Base-by-base conservation (phyloP, 768 basidiomycete genomes). In the Russula ochroleuca region DNA sequence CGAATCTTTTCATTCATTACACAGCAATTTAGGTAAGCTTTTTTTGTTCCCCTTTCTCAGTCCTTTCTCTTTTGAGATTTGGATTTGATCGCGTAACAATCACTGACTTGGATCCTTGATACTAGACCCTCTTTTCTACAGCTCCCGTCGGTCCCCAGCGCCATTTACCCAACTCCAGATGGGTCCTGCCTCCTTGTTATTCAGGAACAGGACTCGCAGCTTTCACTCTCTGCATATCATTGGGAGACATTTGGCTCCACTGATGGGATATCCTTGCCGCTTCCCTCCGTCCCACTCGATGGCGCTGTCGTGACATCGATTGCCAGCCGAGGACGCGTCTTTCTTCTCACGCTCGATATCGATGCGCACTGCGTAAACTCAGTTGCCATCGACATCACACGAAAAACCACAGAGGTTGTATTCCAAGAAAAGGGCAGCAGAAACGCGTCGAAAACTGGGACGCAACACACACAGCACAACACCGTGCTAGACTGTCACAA, bases 171-270 rank as follows among this genome's bases (percentile, higher is more conserved):
- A 0, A 78, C 84, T 0, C 82, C 84, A 0, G 84, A 85, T 67
- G 83, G 82, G 0, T 75, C 84, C 23, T 85, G 83, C 67, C 68
- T 85, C 17, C 50, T 85, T 33, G 69, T 76, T 5, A 64, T 75
- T 7, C 74, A 77, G 10, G 19, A 65, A 1, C 38, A 33, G 7
- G 37, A 61, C 37, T 6, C n/a, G 4, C 17, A 43, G 6, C 21
- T 57, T 6, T 49, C 59, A 38, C 47, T 81, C 2, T 75, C 72
- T 1, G 78, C 79, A 0, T 84, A 80, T 63, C 85, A 86, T 65
- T 84, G 80, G 81, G 73, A 72, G 5, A 82, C 82, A 0, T 84
- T 86, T 63, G 85, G 85, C 3, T 79, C 81, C 0, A 73, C 76
- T 0, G 68, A 73, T 14, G 84, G 83, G 15, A 79, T 78, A 25